Base-by-base conservation (phyloP, 805 yeast genomes). In the Alloascoidea hylecoeti region DNA sequence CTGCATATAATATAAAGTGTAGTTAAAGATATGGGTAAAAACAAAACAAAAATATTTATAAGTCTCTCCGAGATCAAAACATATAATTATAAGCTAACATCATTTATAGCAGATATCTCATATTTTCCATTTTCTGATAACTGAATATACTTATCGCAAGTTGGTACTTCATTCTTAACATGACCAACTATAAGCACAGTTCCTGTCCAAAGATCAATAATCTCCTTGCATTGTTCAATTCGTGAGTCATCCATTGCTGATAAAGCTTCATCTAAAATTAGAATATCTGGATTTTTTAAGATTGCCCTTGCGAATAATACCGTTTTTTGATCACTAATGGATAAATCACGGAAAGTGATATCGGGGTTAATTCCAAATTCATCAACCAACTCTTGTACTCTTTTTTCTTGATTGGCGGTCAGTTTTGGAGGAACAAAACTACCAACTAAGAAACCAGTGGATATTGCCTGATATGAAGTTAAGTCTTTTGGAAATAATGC, bases 191-290 rank as follows among this genome's bases (percentile, higher is more conserved):
- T 64, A 27, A 89, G 64, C 2, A 78, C 75, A 0, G 95, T 77
- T 0, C 94, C 82, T 2, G 70, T 67, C 70, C 76, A 75, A 36
- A 60, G 50, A 28, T 68, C 58, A 13, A 73, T 54, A 4, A 75
- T 46, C 19, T 61, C 59, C 46, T 75, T 75, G 39, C 85, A 79
- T 36, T 59, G 63, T 32, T 62, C 61, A 42, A 78, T 63, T 23
- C 70, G 66, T 15, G 64, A 70, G 38, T 74, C 77, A 32, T 79
- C 82, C 92, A 89, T 83, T 13, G 86, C 94, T 16, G 95, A 82
- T 41, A 89, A 73, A 0, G 97, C 94, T 60, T 89, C 98, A 56
- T 89, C 98, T 2, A 89, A 61, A 35, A 89, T 78, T 38, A 89
- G 61, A 1, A 89, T 59, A 36, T 72, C 70, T 0, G 98, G 98